Evolutionary conservation across 2,329 filamentous ascomycete genomes (phyloP).

Genomic region (Aspergillus quadrilineatus): DNA sequence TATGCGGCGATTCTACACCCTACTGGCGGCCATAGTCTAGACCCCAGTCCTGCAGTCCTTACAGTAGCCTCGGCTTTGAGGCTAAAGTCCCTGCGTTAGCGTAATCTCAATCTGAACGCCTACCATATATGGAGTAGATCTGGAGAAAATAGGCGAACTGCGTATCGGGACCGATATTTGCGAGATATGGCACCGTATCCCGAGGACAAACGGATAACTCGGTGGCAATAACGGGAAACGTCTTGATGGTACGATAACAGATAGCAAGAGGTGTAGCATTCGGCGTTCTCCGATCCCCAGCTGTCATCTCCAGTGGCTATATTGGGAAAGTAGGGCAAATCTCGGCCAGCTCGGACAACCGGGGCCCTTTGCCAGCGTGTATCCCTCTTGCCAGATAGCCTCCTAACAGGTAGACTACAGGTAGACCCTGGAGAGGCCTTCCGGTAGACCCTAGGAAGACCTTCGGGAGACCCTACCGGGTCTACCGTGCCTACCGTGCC

Average conservation of each 20-base stretch:
- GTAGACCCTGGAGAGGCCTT: background rate
- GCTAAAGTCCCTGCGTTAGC: slow-evolving; percentile 1
- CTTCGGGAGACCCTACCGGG: no score
- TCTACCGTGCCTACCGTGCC: no score
- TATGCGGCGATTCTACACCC: no score
- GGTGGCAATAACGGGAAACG: background rate
- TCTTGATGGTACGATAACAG: background rate
- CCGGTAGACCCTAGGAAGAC: no score
- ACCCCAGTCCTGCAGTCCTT: background rate
- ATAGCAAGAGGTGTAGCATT: background rate
- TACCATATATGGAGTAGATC: background rate
- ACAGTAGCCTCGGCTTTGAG: background rate
- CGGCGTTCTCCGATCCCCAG: background rate
- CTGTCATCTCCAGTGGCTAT: background rate
- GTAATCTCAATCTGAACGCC: background rate
- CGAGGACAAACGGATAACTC: background rate
- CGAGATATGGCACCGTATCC: background rate
- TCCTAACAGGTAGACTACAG: background rate
- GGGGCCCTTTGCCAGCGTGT: background rate
- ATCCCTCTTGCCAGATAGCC: background rate
- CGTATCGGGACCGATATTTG: background rate
- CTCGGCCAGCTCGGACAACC: background rate
- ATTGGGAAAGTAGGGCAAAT: background rate
- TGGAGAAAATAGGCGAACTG: background rate
- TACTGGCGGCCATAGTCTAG: background rate